Base-by-base conservation (phyloP, 2,329 filamentous ascomycete genomes). In the Scedosporium apiospermum region DNA sequence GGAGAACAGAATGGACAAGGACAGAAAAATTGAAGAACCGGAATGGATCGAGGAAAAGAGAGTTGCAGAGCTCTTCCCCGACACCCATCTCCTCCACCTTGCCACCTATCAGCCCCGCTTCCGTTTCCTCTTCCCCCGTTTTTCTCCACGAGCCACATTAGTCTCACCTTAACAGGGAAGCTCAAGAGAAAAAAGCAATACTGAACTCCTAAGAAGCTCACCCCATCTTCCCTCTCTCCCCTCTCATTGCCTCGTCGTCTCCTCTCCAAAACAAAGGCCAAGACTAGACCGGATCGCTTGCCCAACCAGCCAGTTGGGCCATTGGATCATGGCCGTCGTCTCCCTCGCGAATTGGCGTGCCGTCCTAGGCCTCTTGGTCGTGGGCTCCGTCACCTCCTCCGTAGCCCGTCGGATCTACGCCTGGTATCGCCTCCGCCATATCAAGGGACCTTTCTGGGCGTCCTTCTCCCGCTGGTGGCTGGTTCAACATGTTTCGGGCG, bases 401-500 rank as follows among this genome's bases (percentile, higher is more conserved):
- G 23, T 55, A 10, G 23, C 51, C 23, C 51, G 51, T 55, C 51
- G 51, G 4, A 55, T 55, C 23, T 55, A 55, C 23, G 51, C 51
- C 18, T 78, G 76, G 66, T 67, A 64, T 30, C 72, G 76, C 27
- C 72, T 80, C 6, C 71, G 74, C 10, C 73, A 77, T 63, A 69
- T 79, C 62, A 71, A 72, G 5, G 77, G 77, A 0, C 77, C 78
- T 4, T 66, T 66, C 16, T 58, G 70, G 2, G 75, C 76, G 1
- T 70, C 66, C 0, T 71, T 79, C 41, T 77, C 77, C 0, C 75
- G 75, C 61, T 68, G 73, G 65, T 80, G 76, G 75, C 66, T 78
- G 21, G 64, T 74, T 9, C 67, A 66, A 16, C 67, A 65, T 7
- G 70, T 73, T 2, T 65, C 68, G 3, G 69, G 71, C 7, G 75